phyloP scores from a whole-genome alignment of 2,329 filamentous ascomycete genomes.

The Curvularia spicifera region DNA sequence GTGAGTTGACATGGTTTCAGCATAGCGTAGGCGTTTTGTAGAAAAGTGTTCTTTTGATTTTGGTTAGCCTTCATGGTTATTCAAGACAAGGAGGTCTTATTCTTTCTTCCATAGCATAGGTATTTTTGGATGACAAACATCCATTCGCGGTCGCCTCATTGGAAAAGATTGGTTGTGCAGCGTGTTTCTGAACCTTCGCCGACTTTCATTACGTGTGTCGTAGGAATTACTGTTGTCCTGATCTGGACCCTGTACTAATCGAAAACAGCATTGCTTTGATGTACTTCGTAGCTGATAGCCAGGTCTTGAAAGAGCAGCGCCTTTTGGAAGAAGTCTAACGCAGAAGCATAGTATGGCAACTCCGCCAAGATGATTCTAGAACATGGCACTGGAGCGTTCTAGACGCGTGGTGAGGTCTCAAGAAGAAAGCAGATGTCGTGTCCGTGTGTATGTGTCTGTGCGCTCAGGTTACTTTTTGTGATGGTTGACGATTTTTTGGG shows the following conservation, averaged over 20 bases:
- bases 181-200: not conserved
- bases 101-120: not conserved
- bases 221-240: not conserved
- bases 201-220: not conserved
- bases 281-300: not conserved
- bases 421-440: not conserved
- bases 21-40: slow-evolving; percentile 5
- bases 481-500: too few relatives aligned
- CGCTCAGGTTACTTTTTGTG: not conserved
- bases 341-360: not conserved
- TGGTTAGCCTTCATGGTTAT: not conserved
- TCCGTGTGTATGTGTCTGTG: not conserved
- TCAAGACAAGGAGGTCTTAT: not conserved
- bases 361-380: not conserved
- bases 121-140: not conserved
- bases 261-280: not conserved
- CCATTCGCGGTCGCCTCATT: not conserved
- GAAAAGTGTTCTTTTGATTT: not conserved
- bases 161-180: not conserved
- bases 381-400: not conserved
- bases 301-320: not conserved
- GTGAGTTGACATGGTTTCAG: not conserved
- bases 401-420: not conserved
- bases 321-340: not conserved
- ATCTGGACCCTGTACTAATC: not conserved